Evolutionary conservation across 495 filamentous ascomycete species (phyloP), one percentile per base, ranked within the genome.

Genomic region (Cercophora samala): DNA sequence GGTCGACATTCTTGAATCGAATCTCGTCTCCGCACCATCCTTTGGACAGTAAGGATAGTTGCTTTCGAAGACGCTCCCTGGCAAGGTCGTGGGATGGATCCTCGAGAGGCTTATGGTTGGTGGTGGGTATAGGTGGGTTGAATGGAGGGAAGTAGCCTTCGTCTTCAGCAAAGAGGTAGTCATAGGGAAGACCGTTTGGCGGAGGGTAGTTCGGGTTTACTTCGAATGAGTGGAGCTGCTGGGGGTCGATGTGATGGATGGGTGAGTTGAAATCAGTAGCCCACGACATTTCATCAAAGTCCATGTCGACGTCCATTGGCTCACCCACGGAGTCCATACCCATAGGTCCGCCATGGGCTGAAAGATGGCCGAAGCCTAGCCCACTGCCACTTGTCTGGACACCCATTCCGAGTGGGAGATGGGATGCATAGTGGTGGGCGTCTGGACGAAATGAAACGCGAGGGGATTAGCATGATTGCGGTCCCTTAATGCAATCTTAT

Each of bases 291-390:
- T 59, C 66, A 42, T 72, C 67, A 17, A 72, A 32, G 54, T 72
- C 67, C 25, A 72, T 23, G 42, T 84, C 84, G 46, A 86, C 78
- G 62, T 76, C 76, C 81, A 83, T 82, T 62, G 72, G 66, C 83
- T 82, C 68, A 80, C 73, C 53, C 72, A 76, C n/a, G 2, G 53
- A 9, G 17, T 56, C 53, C 22, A 46, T 46, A 46, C 37, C 37
- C 6, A 46, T 56, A 23, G 53, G 53, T 21, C n/a, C 53, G 11
- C 37, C 37, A 18, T 61, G 37, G 15, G 56, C 22, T 11, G 60
- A 29, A 17, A 15, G 13, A 6, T 61, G 18, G 3, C 54, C 22
- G n/a, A 56, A 56, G 53, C 53, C 22, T 46, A 46, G 37, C 9
- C 15, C 13, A 9, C 0, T 9, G 13, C 11, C 37, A 46, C 37